Conservation (phyloP, 805 yeast species). For the Candida berthetii region DNA sequence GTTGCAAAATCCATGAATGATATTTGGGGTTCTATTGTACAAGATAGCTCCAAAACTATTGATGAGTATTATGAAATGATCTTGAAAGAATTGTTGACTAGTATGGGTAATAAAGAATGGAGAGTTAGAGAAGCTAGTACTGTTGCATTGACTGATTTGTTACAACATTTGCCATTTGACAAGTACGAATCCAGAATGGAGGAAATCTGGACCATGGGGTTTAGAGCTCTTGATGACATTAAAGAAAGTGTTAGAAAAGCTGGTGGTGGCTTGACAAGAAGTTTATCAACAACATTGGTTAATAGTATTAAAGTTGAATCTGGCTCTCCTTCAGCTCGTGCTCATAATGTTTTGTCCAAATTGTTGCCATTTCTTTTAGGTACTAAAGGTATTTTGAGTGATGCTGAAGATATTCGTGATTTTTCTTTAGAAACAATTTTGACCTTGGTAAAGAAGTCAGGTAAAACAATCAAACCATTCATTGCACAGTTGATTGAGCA, state of each 20-base stretch:
- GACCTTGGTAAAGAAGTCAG: slow-evolving; percentile 60
- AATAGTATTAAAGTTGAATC: slow-evolving; percentile 43
- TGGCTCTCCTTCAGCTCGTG: slow-evolving; percentile 32
- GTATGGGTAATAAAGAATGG: slow-evolving; percentile 87
- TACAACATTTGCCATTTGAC: slow-evolving; percentile 51
- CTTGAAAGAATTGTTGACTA: slow-evolving; percentile 51
- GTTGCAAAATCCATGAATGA: slow-evolving; percentile 83
- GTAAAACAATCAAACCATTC: slow-evolving; percentile 55
- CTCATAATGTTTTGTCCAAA: slow-evolving; percentile 41
- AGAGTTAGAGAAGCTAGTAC: slow-evolving; percentile 87
- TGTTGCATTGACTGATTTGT: slow-evolving; percentile 59
- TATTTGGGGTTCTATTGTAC: slow-evolving; percentile 74
- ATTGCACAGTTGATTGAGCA: slow-evolving; percentile 65
- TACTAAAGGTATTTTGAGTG: slow-evolving; percentile 70
- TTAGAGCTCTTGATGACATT: slow-evolving; percentile 88
- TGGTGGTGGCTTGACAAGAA: slow-evolving; percentile 63
- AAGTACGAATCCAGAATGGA: slow-evolving; percentile 47
- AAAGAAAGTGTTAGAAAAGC: slow-evolving; percentile 88
- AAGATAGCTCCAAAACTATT: slow-evolving; percentile 48
- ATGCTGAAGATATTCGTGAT: slow-evolving; percentile 75
- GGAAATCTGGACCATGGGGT: slow-evolving; percentile 81
- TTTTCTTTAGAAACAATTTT: slow-evolving; percentile 75
- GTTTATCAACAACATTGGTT: slow-evolving; percentile 57
- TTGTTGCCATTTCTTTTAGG: slow-evolving; percentile 80
- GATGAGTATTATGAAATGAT: slow-evolving; percentile 50